A percentile compares a stretch with the other conserved stretches of the same genome.
Evolutionary conservation across 2,329 filamentous ascomycete genomes (phyloP).

Genomic region (Hymenoscyphus infarciens): DNA sequence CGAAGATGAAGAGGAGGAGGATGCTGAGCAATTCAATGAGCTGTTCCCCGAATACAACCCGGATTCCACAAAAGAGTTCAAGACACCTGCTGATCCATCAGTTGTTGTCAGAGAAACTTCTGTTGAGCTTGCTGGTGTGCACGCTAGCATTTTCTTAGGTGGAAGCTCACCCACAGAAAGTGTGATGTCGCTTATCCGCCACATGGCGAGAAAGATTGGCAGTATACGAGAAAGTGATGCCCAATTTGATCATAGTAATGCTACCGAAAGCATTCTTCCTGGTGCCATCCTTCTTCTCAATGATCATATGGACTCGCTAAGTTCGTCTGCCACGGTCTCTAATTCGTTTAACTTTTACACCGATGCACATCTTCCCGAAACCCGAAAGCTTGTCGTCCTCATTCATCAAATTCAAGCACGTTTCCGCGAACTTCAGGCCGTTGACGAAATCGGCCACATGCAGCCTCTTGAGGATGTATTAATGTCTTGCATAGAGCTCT

Average conservation of each 20-base stretch:
- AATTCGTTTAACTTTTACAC: constrained; percentile 83
- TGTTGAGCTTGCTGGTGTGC: constrained; percentile 57
- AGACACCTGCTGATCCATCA: constrained; percentile 14
- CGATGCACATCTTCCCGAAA: constrained; percentile 72
- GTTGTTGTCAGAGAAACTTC: constrained; percentile 36
- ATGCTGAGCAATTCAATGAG: constrained; percentile 70
- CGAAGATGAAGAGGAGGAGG: constrained; percentile 71
- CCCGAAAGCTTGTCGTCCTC: constrained; percentile 67
- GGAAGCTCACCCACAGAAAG: constrained; percentile 23
- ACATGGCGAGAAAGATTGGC: constrained; percentile 29
- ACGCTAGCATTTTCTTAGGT: constrained; percentile 43
- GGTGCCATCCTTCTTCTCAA: constrained; percentile 63
- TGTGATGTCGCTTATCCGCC: constrained; percentile 29
- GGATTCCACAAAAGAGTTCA: constrained; percentile 24
- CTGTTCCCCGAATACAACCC: constrained; percentile 78
- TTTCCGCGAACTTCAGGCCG: constrained; percentile 66
- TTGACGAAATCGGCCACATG: constrained; percentile 67
- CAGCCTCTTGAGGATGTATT: constrained; percentile 77
- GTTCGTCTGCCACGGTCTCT: constrained; percentile 36
- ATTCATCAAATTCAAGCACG: constrained; percentile 65
- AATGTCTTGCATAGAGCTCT: constrained; percentile 66
- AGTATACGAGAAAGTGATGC: constrained; percentile 18
- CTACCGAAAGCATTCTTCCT: constrained; percentile 58
- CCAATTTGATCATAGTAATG: constrained; percentile 29
- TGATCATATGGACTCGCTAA: constrained; percentile 52